Conservation (phyloP, 257 asterid genomes). For the Henckelia pumila region DNA sequence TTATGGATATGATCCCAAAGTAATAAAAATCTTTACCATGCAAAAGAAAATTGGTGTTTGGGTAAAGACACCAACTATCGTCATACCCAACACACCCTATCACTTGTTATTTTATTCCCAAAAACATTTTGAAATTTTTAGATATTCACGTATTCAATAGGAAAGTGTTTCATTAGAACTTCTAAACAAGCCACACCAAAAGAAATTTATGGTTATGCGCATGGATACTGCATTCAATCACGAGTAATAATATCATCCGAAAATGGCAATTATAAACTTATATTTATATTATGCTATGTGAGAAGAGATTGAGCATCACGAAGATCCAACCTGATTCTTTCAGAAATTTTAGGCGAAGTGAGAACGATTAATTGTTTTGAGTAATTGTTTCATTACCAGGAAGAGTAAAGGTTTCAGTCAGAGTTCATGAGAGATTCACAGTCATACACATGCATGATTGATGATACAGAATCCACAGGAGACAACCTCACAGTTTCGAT, state of each 20-base stretch:
- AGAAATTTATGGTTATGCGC: not conserved
- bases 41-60: slow-evolving; percentile 1
- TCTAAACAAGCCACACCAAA: not conserved
- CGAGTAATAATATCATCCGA: not conserved
- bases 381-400: not conserved
- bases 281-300: slow-evolving; percentile 2
- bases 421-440: not conserved
- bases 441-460: not conserved
- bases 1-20: too few species aligned
- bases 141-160: too few species aligned
- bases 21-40: too few species aligned
- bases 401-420: slow-evolving; percentile 3
- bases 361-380: not conserved
- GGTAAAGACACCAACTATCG: not conserved
- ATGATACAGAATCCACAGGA: not conserved
- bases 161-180: too few species aligned
- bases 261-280: slow-evolving; percentile 4
- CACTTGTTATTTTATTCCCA: too few species aligned
- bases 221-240: not conserved
- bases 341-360: not conserved
- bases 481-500: too few species aligned
- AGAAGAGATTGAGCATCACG: slow-evolving; percentile 15
- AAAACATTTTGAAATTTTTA: too few species aligned
- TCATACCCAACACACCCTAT: too few species aligned
- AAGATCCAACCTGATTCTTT: slow-evolving; percentile 17